Base-by-base conservation (phyloP, 2,329 filamentous ascomycete genomes). In the Colletotrichum godetiae region DNA sequence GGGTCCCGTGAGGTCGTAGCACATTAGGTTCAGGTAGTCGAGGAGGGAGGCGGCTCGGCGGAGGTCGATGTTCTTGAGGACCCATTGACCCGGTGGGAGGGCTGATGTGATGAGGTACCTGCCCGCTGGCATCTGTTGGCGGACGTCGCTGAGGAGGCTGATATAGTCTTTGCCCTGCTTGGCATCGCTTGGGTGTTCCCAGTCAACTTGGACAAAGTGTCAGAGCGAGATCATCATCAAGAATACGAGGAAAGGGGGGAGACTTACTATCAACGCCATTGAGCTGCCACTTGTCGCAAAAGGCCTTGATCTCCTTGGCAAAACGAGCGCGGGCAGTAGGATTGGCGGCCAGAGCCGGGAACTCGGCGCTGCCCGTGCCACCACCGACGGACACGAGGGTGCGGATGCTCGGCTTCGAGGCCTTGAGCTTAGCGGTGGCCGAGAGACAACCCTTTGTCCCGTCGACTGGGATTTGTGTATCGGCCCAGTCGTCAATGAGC, bases 1-100 rank as follows among this genome's bases (percentile, higher is more conserved):
- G 8, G 89, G 86, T 0, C 92, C 92, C 0, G 88, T 86, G 76
- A 92, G 92, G 79, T 93, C 92, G 78, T 93, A 93, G 13, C 88
- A 86, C 92, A 93, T 93, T 57, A 93, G 84, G 77, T 93, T 92
- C 74, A 93, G 82, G 77, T 89, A 84, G 79, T 93, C 90, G 58
- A 93, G 84, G 49, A 89, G 82, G 4, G 83, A 76, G 1, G 87
- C 84, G 1, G 89, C 88, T 12, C 85, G 82, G 3, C 77, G 76
- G 4, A 93, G 82, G 74, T 92, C 86, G 78, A 93, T 90, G 78
- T 92, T 84, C 74, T 84, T 85, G 24, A 93, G 84, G 15, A 88
- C 89, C 85, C 90, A 93, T 77, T 90, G 85, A 1, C 90, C 90
- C 1, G 88, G 89, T 2, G 91, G 90, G 1, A 93, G 86, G 10